Evolutionary conservation across 192 early-diverging fungal species (phyloP).

Genomic region (Linnemannia schmuckeri): DNA sequence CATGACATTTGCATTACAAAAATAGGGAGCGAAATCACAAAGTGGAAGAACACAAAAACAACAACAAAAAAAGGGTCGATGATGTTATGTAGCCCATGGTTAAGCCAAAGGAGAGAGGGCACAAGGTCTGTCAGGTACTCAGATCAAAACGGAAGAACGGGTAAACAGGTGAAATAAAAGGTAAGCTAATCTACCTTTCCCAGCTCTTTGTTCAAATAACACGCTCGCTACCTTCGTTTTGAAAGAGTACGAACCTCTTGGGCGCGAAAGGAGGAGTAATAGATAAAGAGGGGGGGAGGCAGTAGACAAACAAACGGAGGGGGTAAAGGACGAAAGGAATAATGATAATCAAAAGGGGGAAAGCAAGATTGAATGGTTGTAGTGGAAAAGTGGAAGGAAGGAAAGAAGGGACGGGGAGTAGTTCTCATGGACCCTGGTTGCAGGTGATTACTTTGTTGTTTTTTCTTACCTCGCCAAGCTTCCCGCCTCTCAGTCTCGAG

Average conservation of each 20-base stretch:
- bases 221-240: neutral
- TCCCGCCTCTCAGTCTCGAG: constrained; percentile 40
- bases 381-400: neutral
- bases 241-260: neutral
- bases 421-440: neutral
- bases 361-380: neutral
- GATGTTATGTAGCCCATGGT: neutral
- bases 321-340: neutral
- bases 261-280: neutral
- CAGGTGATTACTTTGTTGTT: neutral
- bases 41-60: neutral
- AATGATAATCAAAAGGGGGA: neutral
- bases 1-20: constrained; percentile 2
- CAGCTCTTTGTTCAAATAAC: neutral
- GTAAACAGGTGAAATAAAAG: neutral
- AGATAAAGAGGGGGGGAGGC: neutral
- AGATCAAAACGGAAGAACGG: constrained; percentile 1
- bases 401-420: neutral
- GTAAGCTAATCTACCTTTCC: neutral
- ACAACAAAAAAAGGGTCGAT: neutral
- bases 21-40: neutral
- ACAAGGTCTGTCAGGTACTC: neutral
- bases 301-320: neutral
- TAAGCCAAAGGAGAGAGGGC: neutral
- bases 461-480: constrained; percentile 37